Base-by-base conservation (phyloP, 2,329 filamentous ascomycete species). In the Mycogone perniciosa region DNA sequence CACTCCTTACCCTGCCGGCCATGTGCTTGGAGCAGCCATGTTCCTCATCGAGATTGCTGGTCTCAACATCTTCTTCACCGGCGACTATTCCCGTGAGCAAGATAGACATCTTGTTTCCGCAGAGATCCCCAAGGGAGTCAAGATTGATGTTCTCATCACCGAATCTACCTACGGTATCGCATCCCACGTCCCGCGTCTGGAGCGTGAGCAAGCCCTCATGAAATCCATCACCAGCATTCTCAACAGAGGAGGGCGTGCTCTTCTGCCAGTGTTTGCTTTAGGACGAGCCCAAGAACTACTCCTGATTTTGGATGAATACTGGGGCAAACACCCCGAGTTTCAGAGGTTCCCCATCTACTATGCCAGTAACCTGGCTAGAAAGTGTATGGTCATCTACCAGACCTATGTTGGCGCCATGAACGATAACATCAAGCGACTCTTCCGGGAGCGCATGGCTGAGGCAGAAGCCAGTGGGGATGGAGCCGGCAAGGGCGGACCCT, bases 401-500 rank as follows among this genome's bases (percentile, higher is more conserved):
- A 99, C 93, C 1, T 99, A 97, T 62, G 89, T 97, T 44, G 89
- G 91, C 44, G 90, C 91, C 50, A 99, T 99, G 93, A 99, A 99
- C 66, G 92, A 97, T 64, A 97, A 96, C 62, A 97, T 99, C 74
- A 96, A 96, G 68, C 82, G 89, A 8, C 80, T 96, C n/a, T 96
- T 96, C 70, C 80, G 87, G 48, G 90, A 95, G 68, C 84, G 89
- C 44, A 95, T 96, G 82, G 89, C 89, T 4, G 89, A 95, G 66
- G 88, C 89, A 7, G 89, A 95, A 66, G 85, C 86, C 0, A 84
- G 83, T 33, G 88, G 88, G 7, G 87, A 90, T 58, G 79, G 78
- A 2, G 79, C 80, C 6, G 83, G 82, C 6, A 91, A 88, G 62
- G 91, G 88, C 34, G 88, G 88, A 0, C 93, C 93, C 0, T 99